Evolutionary conservation across 345 rosid species (phyloP).

Genomic region (Linum usitatissimum): DNA sequence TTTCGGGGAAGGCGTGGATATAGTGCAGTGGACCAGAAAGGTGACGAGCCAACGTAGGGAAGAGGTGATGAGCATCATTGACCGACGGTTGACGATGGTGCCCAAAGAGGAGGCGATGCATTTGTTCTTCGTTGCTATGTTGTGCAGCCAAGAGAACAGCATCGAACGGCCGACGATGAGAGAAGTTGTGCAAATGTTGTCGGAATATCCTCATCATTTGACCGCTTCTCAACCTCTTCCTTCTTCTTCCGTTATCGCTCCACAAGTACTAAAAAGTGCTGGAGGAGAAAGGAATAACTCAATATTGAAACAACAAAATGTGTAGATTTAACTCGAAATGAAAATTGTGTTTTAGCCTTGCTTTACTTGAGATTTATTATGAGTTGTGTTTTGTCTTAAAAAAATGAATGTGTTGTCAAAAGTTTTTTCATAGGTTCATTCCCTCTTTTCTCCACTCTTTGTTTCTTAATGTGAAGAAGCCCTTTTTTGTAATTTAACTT

Average conservation of each 20-base stretch:
- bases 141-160: constrained; percentile 80
- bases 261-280: constrained; percentile 11
- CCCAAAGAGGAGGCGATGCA: constrained; percentile 66
- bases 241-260: constrained; percentile 5
- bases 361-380: no score
- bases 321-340: constrained; percentile 4
- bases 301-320: constrained; percentile 15
- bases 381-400: no score
- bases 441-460: neutral
- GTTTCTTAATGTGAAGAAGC: neutral
- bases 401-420: no score
- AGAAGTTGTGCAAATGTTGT: constrained; percentile 87
- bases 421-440: no score
- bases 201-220: constrained; percentile 17
- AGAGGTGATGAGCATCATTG: constrained; percentile 47
- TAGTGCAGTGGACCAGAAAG: constrained; percentile 75
- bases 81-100: constrained; percentile 40
- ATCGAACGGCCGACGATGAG: constrained; percentile 93
- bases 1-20: constrained; percentile 80
- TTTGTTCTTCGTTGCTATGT: constrained; percentile 71
- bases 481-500: neutral
- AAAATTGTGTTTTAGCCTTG: neutral
- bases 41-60: constrained; percentile 50
- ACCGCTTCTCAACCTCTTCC: neutral
- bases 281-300: constrained; percentile 15